phyloP scores from a whole-genome alignment of 1,284 basidiomycete species.

The Rhodotorula sp. region DNA sequence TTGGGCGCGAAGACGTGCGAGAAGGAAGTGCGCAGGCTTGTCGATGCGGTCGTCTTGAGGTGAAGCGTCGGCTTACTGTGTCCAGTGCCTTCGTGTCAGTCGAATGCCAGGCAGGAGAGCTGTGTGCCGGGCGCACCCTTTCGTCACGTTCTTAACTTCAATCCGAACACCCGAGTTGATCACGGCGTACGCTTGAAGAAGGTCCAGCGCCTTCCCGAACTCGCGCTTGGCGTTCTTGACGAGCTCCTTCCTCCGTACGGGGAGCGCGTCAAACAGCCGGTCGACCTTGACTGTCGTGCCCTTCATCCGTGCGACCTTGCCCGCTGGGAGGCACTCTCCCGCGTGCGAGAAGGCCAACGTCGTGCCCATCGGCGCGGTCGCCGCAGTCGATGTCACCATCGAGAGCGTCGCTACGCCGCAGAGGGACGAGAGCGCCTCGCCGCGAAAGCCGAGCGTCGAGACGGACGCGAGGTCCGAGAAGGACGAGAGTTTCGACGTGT shows the following conservation, averaged over 20 bases:
- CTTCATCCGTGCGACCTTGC: constrained; percentile 54
- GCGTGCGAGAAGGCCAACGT: constrained; percentile 62
- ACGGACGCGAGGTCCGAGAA: constrained; percentile 75
- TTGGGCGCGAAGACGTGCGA: constrained; percentile 83
- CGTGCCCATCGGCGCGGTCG: constrained; percentile 73
- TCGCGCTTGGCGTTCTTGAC: constrained; percentile 88
- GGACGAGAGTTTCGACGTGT: constrained; percentile 85
- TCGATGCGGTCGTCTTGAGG: constrained; percentile 69
- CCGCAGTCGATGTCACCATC: constrained; percentile 70
- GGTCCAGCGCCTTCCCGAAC: constrained; percentile 76
- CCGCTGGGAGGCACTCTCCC: constrained; percentile 48
- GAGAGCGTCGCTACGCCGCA: constrained; percentile 80
- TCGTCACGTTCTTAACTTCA: constrained; percentile 70
- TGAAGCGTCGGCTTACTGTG: constrained; percentile 68
- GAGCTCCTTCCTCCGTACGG: constrained; percentile 90
- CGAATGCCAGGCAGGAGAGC: no score
- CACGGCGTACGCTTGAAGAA: constrained; percentile 87
- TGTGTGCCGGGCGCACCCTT: no score
- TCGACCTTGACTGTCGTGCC: constrained; percentile 82
- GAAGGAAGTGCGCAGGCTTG: constrained; percentile 66
- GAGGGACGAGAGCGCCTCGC: constrained; percentile 90
- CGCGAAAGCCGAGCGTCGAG: constrained; percentile 89
- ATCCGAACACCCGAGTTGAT: constrained; percentile 69
- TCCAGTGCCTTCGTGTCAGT: not conserved
- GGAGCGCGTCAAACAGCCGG: constrained; percentile 76